Evolutionary conservation across 129 eudicot genomes (phyloP).

Genomic region (Tanacetum coccineum): DNA sequence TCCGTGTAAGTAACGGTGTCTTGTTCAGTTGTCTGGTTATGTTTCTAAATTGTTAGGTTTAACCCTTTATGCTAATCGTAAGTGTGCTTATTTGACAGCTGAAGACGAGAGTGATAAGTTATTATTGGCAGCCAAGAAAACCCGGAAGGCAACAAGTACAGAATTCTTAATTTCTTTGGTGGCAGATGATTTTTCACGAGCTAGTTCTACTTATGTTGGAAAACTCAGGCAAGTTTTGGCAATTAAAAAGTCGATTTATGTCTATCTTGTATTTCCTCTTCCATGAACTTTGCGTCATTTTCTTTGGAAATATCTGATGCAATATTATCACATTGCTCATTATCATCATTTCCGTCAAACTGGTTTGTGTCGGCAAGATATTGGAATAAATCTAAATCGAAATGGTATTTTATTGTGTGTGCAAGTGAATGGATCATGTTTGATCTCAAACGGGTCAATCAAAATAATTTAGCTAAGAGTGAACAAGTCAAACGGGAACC

Average conservation of each 20-base stretch:
- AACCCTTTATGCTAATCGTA: not conserved
- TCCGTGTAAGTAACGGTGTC: constrained; percentile 64
- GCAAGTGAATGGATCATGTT: not conserved
- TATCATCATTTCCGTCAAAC: not conserved
- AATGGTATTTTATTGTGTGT: no score
- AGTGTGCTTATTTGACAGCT: constrained; percentile 34
- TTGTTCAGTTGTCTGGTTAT: not conserved
- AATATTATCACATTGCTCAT: not conserved
- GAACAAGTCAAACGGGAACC: no score
- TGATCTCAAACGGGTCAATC: not conserved
- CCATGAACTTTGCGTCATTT: not conserved
- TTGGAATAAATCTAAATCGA: no score
- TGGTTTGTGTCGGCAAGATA: no score
- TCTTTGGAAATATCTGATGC: not conserved
- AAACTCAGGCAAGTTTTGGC: constrained; percentile 62
- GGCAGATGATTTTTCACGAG: constrained; percentile 77
- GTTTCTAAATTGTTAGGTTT: not conserved
- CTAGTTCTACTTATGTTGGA: constrained; percentile 82
- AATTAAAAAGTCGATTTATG: not conserved
- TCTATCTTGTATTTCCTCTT: not conserved
- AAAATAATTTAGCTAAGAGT: not conserved
- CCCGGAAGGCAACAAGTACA: constrained; percentile 69
- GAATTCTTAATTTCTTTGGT: constrained; percentile 72
- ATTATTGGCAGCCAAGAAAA: constrained; percentile 69
- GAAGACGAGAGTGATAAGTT: constrained; percentile 71